Evolutionary conservation across 306 rosid genomes (phyloP), one percentile per base, ranked within the genome.

Genomic region (Cicer bijugum): DNA sequence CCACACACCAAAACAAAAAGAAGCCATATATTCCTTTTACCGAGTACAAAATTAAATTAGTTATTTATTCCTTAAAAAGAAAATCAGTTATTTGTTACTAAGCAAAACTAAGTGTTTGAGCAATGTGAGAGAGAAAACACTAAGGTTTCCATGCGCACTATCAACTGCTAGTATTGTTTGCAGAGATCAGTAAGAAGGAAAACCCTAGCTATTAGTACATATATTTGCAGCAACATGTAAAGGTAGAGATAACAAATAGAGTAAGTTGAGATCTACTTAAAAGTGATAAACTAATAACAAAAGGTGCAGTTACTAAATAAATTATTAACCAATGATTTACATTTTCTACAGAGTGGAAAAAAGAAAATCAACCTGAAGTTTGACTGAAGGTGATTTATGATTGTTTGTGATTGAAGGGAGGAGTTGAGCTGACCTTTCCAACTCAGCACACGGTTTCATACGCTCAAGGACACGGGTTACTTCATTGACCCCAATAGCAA

Each of bases 381-480:
- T 68, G 35, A 81, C 81, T 1, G 77, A 63, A 71, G 92, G 33
- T 38, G 74, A 63, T 74, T 65, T 86, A 37, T 20, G 50, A 40
- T 66, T 85, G 75, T 64, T 46, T 72, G 78, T 44, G 50, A 35
- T 33, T 59, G 20, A 64, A 76, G 73, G 60, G 35, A 65, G n/a
- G 23, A 9, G 65, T 58, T 67, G 71, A 63, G 72, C 12, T 51
- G 72, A 72, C 64, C 46, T 69, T 69, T 56, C 81, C 56, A 52
- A 61, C 72, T 79, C 75, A 15, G 71, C 53, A 64, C 78, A 23
- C 1, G 91, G 93, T n/a, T 61, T 62, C 97, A 92, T 92, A 51
- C 87, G 92, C 85, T 92, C 94, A 62, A 92, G 97, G 17, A 87
- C 82, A 12, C 91, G 89, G 38, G 92, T 86, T 43, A 90, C 98